These are phyloP conservation scores for Pelargonium fulgidum DNA, from an alignment of 441 rosid species.

Conservation along the genomic window DNA sequence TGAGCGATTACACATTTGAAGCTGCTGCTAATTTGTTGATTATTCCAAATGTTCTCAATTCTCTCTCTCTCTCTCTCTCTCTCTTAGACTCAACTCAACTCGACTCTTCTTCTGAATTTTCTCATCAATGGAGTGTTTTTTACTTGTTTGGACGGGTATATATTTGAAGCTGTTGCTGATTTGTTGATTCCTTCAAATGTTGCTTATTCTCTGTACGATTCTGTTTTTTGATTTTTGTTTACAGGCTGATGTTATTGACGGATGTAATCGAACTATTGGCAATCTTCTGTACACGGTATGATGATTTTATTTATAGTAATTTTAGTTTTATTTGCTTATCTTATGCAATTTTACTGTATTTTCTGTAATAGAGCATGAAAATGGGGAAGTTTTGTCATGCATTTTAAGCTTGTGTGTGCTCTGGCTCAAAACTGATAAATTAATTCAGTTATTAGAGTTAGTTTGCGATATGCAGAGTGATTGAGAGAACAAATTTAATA, in stretches of 20 bases:
- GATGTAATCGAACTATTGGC: constrained; percentile 68
- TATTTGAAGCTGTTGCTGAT: not conserved
- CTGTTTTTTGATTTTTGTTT: not conserved
- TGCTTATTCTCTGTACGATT: not conserved
- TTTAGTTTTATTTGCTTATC: not conserved
- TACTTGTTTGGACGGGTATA: not conserved
- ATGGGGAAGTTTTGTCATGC: not conserved
- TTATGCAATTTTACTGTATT: not conserved
- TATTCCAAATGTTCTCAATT: not conserved
- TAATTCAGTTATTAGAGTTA: not conserved
- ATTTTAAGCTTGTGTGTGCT: not conserved
- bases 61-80: too few relatives aligned
- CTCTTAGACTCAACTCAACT: too few relatives aligned
- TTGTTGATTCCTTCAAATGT: not conserved
- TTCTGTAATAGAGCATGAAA: not conserved
- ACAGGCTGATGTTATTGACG: constrained; percentile 74
- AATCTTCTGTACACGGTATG: constrained; percentile 75
- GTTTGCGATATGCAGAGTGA: not conserved
- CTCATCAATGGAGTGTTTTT: not conserved
- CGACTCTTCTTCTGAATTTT: not conserved
- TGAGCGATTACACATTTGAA: not conserved
- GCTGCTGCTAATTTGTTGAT: not conserved
- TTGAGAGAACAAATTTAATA: not conserved
- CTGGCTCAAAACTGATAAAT: not conserved
- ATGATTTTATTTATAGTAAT: constrained; percentile 1